phyloP scores from a whole-genome alignment of 768 basidiomycete genomes.

The Termitomyces sp. region DNA sequence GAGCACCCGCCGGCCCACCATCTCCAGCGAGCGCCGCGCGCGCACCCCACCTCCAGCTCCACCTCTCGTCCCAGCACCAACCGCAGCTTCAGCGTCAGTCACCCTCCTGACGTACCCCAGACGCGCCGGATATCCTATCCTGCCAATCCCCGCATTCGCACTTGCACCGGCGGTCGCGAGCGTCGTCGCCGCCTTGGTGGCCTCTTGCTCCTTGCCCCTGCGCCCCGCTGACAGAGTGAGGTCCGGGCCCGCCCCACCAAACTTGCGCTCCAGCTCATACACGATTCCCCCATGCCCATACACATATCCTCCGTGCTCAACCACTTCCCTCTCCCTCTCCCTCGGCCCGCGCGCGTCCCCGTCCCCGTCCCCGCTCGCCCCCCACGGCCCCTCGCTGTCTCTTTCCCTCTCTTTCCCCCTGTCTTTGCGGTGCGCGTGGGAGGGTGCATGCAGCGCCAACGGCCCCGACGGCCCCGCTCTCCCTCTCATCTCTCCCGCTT shows the following conservation, averaged over 20 bases:
- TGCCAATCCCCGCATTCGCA: conserved; percentile 11
- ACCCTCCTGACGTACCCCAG: conserved; percentile 11
- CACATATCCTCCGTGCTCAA: too few species aligned
- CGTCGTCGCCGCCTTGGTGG: too few species aligned
- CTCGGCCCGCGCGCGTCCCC: too few species aligned
- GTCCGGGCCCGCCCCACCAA: conserved; percentile 17
- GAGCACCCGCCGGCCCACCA: conserved; percentile 33
- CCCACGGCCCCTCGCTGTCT: too few species aligned
- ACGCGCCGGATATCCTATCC: conserved; percentile 19
- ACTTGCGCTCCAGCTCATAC: conserved; percentile 25
- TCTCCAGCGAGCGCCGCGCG: conserved; percentile 35
- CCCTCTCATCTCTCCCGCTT: too few species aligned
- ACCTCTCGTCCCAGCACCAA: too few species aligned
- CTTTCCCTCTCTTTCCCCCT: too few species aligned
- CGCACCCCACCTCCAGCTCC: conserved; percentile 1
- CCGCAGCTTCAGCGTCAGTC: neutral
- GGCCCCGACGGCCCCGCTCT: too few species aligned
- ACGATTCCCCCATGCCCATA: conserved; percentile 27
- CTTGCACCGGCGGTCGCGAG: neutral
- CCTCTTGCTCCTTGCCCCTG: conserved; percentile 5
- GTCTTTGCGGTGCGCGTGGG: too few species aligned
- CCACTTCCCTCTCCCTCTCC: too few species aligned
- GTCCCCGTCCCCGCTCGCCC: too few species aligned
- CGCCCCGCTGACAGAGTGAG: conserved; percentile 13
- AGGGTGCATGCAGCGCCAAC: too few species aligned